Conservation (phyloP, 2,329 filamentous ascomycete genomes). For the Cladosporium sp. region DNA sequence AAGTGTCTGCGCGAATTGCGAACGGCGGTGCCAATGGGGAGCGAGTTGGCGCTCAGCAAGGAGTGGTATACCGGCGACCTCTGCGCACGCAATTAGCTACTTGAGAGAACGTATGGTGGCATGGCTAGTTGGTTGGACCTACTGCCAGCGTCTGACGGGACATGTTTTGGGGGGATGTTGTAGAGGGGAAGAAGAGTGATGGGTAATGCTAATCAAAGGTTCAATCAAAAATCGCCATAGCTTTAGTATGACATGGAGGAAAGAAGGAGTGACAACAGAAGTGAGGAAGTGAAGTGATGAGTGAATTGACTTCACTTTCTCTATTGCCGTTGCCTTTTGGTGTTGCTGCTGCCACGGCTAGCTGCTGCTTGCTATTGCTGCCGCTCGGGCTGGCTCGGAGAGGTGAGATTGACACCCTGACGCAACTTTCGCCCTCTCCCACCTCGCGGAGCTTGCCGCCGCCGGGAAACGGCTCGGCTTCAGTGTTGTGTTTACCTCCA, state of each 20-base stretch:
- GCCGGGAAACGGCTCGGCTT: too few relatives aligned
- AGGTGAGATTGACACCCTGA: too few relatives aligned
- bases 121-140: conserved; percentile 14
- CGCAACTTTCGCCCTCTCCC: too few relatives aligned
- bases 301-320: too few relatives aligned
- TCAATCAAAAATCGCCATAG: conserved; percentile 11
- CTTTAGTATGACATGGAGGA: neutral
- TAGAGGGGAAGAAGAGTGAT: conserved; percentile 10
- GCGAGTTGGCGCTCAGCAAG: conserved; percentile 31
- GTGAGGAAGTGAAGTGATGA: too few relatives aligned
- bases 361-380: too few relatives aligned
- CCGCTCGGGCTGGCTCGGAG: too few relatives aligned
- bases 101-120: neutral
- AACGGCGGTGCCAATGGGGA: conserved; percentile 30
- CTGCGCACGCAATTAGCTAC: conserved; percentile 15
- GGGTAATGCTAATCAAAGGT: conserved; percentile 6
- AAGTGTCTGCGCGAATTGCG: conserved; percentile 29
- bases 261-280: neutral
- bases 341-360: too few relatives aligned
- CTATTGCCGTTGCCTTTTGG: neutral
- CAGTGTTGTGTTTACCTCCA: too few relatives aligned
- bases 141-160: conserved; percentile 25
- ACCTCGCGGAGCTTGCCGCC: neutral
- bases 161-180: conserved; percentile 18
- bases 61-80: conserved; percentile 27